Evolutionary conservation across 495 filamentous ascomycete species (phyloP).

Genomic region (Pseudoneurospora amorphoporcata): DNA sequence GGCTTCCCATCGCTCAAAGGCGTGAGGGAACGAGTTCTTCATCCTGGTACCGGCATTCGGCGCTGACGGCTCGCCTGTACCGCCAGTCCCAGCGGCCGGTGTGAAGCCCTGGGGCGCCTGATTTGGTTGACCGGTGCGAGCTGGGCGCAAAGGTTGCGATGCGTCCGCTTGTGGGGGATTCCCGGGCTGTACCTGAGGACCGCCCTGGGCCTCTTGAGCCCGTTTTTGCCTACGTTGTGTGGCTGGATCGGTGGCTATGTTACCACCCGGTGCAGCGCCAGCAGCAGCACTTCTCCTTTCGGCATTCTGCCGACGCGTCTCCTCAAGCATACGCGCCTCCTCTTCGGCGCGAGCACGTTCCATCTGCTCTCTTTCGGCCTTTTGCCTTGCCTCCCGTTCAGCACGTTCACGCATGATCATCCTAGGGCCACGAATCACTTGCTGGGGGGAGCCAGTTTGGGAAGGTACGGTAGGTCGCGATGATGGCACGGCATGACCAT

Average conservation of each 20-base stretch:
- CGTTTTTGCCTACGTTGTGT: conserved; percentile 34
- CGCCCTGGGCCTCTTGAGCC: conserved; percentile 15
- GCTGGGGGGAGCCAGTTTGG: conserved; percentile 38
- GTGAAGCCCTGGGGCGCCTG: conserved; percentile 13
- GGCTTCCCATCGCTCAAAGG: conserved; percentile 94
- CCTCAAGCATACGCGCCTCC: conserved; percentile 43
- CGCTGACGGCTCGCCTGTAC: conserved; percentile 20
- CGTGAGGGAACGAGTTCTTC: conserved; percentile 72
- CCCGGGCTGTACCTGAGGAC: conserved; percentile 2
- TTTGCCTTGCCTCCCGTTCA: conserved; percentile 52
- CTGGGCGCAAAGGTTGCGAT: conserved; percentile 15
- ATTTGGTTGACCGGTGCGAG: conserved; percentile 13
- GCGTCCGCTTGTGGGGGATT: conserved; percentile 5
- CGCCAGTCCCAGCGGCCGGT: conserved; percentile 2
- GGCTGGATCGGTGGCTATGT: conserved; percentile 22
- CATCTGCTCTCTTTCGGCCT: conserved; percentile 47
- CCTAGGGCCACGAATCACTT: conserved; percentile 47
- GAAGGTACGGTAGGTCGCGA: conserved; percentile 32
- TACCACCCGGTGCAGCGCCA: conserved; percentile 44
- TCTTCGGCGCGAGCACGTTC: conserved; percentile 43
- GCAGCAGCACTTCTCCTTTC: conserved; percentile 46
- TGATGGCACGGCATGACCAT: conserved; percentile 37
- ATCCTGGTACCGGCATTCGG: conserved; percentile 21
- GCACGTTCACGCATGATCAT: conserved; percentile 66
- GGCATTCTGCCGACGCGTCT: conserved; percentile 34